Conservation (phyloP, 108 stramenopile genomes). For the Cyclostephanos invisitatus region DNA sequence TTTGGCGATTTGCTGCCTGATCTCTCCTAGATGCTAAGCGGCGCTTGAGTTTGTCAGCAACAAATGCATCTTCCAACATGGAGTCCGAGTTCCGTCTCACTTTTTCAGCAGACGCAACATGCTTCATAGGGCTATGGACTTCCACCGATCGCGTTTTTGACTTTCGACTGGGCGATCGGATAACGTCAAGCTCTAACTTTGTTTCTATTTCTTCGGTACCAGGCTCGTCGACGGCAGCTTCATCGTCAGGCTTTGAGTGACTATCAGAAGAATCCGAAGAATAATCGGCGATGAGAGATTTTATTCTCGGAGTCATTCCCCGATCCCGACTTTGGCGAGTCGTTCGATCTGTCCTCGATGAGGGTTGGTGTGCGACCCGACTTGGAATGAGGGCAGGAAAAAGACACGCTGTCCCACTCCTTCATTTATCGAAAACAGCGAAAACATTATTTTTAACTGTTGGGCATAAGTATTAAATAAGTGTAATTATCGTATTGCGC, state of each 20-base stretch:
- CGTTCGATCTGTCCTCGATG: neutral
- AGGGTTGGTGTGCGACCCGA: neutral
- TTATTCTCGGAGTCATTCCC: neutral
- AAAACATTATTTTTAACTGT: neutral
- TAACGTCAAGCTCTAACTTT: neutral
- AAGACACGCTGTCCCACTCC: no score
- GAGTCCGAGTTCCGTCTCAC: constrained; percentile 51
- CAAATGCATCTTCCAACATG: constrained; percentile 52
- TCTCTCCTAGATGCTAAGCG: constrained; percentile 37
- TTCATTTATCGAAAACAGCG: neutral
- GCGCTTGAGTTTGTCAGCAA: constrained; percentile 38
- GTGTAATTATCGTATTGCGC: no score
- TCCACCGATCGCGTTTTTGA: constrained; percentile 28
- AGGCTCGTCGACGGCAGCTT: neutral
- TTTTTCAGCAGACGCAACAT: constrained; percentile 38
- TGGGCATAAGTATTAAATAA: no score
- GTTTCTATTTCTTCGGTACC: constrained; percentile 5
- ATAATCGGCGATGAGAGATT: neutral
- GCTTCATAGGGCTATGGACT: constrained; percentile 26
- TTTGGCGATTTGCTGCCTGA: constrained; percentile 9
- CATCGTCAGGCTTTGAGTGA: neutral
- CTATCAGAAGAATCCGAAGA: neutral
- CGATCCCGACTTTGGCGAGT: neutral
- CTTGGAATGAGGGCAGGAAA: no score
- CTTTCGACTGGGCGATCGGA: constrained; percentile 22